Conservation (phyloP, 352 stramenopile genomes). For the Phytophthora uliginosa region DNA sequence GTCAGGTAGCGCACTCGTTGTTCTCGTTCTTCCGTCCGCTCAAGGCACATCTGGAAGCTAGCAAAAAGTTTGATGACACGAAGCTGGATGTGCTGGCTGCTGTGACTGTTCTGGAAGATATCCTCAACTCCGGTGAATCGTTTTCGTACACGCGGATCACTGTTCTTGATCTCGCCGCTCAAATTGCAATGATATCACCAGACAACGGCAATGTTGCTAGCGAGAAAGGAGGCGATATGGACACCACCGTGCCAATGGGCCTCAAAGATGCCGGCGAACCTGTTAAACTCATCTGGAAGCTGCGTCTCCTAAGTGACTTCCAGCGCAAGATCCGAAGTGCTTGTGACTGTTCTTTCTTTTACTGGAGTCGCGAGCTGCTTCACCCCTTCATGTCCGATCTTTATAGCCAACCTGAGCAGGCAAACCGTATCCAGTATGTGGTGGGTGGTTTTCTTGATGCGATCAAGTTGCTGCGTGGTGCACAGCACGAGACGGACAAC, state of each 20-base stretch:
- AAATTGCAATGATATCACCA: constrained; percentile 83
- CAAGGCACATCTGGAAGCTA: constrained; percentile 86
- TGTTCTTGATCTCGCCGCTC: constrained; percentile 80
- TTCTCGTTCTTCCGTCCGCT: constrained; percentile 86
- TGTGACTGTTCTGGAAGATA: constrained; percentile 89
- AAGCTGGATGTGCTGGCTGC: constrained; percentile 88
- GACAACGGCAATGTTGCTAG: constrained; percentile 46
- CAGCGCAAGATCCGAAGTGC: constrained; percentile 87
- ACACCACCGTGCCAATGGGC: constrained; percentile 45
- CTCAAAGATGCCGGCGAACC: constrained; percentile 79
- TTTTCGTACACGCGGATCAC: constrained; percentile 90
- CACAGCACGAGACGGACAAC: constrained; percentile 83
- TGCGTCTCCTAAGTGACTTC: constrained; percentile 90
- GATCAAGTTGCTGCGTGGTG: constrained; percentile 77
- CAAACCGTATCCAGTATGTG: constrained; percentile 88
- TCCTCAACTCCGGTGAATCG: constrained; percentile 82
- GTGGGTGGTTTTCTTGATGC: constrained; percentile 84
- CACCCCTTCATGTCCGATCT: constrained; percentile 88
- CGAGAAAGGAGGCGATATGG: constrained; percentile 56
- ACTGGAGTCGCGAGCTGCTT: constrained; percentile 93
- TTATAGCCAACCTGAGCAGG: constrained; percentile 84
- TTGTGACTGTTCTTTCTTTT: constrained; percentile 95
- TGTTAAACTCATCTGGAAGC: constrained; percentile 87
- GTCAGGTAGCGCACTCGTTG: constrained; percentile 83
- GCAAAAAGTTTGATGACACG: constrained; percentile 90